These are phyloP conservation scores for Ensete ventricosum DNA, from an alignment of 176 grass and related monocot species.

Conservation along the genomic window DNA sequence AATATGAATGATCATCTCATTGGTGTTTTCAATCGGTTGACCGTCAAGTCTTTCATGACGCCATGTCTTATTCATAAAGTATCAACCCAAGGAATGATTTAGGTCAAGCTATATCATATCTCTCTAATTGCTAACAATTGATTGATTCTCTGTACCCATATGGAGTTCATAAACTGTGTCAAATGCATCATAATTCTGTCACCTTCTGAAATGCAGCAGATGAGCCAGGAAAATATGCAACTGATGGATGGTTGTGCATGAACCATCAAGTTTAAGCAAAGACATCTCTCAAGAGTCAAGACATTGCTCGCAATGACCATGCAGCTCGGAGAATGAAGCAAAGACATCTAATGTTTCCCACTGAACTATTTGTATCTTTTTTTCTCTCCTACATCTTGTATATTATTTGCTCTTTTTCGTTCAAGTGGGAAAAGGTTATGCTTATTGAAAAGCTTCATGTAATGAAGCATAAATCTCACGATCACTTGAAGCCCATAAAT, in stretches of 20 bases:
- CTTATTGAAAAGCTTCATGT: neutral
- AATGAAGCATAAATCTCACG: neutral
- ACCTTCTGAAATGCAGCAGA: slow-evolving; percentile 80
- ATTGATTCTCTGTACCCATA: slow-evolving; percentile 12
- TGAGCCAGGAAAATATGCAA: slow-evolving; percentile 74
- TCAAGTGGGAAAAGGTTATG: neutral
- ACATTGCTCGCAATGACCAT: no score
- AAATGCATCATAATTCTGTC: slow-evolving; percentile 86
- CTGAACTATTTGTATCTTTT: neutral
- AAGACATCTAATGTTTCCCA: no score
- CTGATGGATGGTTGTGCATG: slow-evolving; percentile 48
- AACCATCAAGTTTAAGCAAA: neutral
- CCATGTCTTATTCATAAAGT: no score
- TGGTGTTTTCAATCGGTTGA: no score
- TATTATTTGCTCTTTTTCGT: neutral
- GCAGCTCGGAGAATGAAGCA: no score
- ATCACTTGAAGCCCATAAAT: neutral
- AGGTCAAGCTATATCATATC: no score
- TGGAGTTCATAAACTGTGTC: slow-evolving; percentile 90
- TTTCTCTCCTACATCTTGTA: neutral
- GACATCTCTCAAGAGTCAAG: no score
- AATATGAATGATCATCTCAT: no score
- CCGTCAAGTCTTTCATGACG: no score
- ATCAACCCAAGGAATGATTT: no score
- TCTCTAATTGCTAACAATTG: no score